A percentile compares a stretch with the other conserved stretches of the same genome.
Evolutionary conservation across 495 filamentous ascomycete species (phyloP).

Genomic region (Paragyromitra xinjiangensis): DNA sequence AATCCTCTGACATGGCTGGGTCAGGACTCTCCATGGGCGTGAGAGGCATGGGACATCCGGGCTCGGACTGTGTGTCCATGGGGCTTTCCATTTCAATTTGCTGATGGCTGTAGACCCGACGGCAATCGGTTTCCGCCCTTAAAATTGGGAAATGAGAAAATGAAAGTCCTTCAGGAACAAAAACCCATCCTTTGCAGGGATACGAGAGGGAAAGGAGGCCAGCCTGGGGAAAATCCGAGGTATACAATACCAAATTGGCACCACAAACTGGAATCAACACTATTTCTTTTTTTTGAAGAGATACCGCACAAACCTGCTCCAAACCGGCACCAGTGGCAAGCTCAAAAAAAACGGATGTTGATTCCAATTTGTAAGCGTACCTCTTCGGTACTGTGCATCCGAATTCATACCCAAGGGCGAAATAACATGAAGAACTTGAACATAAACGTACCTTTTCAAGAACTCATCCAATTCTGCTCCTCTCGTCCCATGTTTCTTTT

Average conservation of each 20-base stretch:
- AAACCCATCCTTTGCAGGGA: background rate
- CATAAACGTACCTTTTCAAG: constrained; percentile 55
- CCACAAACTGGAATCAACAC: constrained; percentile 40
- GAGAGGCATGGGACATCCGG: constrained; percentile 29
- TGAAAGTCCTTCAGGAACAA: constrained; percentile 11
- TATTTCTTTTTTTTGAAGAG: background rate
- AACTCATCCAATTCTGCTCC: constrained; percentile 47
- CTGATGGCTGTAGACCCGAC: constrained; percentile 30
- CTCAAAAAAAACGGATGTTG: constrained; percentile 19
- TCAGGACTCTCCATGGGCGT: constrained; percentile 31
- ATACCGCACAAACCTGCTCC: background rate
- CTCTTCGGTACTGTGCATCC: background rate
- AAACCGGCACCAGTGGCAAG: background rate
- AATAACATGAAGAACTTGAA: constrained; percentile 19
- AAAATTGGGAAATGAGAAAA: constrained; percentile 36
- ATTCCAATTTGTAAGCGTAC: constrained; percentile 30
- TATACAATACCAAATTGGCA: constrained; percentile 27
- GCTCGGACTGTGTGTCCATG: constrained; percentile 47
- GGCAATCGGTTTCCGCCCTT: constrained; percentile 56
- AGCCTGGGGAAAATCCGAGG: background rate
- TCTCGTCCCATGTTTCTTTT: constrained; percentile 70
- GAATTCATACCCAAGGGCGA: background rate
- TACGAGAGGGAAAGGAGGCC: background rate
- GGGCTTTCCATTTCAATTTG: constrained; percentile 20
- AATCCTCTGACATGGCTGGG: constrained; percentile 31